phyloP scores from a whole-genome alignment of 148 eudicot genomes.

The Pouteria glomerata region DNA sequence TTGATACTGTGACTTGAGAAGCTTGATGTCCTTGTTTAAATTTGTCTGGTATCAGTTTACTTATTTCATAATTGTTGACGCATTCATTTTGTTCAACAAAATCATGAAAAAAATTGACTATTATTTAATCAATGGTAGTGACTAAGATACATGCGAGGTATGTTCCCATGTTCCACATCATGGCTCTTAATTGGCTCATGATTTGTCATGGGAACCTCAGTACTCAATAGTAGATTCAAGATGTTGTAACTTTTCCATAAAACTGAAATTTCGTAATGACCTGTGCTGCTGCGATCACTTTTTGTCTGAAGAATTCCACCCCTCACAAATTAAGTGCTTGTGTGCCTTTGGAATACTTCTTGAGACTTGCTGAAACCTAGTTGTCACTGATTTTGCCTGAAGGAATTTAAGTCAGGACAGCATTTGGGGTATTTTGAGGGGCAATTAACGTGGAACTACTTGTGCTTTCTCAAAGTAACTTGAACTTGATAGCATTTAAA shows the following conservation, averaged over 20 bases:
- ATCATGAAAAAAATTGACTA: neutral
- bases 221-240: neutral
- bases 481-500: neutral
- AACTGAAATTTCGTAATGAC: neutral
- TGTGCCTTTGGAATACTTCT: neutral
- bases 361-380: neutral
- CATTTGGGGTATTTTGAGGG: too few relatives aligned
- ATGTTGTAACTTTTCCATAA: neutral
- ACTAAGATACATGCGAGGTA: neutral
- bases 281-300: neutral
- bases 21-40: neutral
- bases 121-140: neutral
- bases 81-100: too few relatives aligned
- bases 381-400: neutral
- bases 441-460: neutral
- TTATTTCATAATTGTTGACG: too few relatives aligned
- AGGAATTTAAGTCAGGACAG: neutral
- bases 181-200: neutral
- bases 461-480: neutral
- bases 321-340: too few relatives aligned
- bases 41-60: neutral
- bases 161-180: neutral
- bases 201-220: neutral
- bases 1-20: neutral
- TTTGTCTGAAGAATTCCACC: neutral